Evolutionary conservation across 257 asterid species (phyloP).

Genomic region (Solanum medicagineum): DNA sequence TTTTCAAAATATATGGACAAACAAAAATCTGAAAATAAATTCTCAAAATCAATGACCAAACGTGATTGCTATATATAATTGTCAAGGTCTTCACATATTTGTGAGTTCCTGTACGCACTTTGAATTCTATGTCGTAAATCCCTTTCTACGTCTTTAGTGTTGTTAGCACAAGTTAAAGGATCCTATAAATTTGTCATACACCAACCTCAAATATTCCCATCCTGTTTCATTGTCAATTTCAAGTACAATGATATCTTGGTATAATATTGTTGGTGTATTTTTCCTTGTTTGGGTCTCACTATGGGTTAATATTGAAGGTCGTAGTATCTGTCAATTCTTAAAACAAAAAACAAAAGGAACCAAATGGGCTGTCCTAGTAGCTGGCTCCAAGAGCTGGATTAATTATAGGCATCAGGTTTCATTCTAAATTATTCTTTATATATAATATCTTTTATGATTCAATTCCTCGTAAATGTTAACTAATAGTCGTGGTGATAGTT

Average conservation of each 20-base stretch:
- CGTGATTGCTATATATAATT: neutral
- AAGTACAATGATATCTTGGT: neutral
- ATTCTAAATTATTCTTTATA: neutral
- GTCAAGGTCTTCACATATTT: neutral
- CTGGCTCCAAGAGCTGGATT: slow-evolving; percentile 86
- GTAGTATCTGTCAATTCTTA: neutral
- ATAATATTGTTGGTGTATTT: neutral
- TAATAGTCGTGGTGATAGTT: neutral
- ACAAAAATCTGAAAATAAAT: neutral
- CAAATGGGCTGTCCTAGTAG: slow-evolving; percentile 84
- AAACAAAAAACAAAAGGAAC: slow-evolving; percentile 53
- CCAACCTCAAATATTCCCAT: neutral
- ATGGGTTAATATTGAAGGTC: neutral
- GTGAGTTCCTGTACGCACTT: neutral
- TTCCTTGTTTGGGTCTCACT: neutral
- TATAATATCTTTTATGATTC: neutral
- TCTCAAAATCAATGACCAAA: too few relatives aligned
- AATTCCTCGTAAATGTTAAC: neutral
- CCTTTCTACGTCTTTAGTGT: neutral
- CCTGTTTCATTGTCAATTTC: neutral
- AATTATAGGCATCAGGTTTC: slow-evolving; percentile 70
- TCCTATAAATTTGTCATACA: neutral
- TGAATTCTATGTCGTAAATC: neutral
- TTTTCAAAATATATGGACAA: too few relatives aligned
- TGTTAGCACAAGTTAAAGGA: neutral